Conservation (phyloP, 1,284 basidiomycete genomes). For the Tilletia caries region DNA sequence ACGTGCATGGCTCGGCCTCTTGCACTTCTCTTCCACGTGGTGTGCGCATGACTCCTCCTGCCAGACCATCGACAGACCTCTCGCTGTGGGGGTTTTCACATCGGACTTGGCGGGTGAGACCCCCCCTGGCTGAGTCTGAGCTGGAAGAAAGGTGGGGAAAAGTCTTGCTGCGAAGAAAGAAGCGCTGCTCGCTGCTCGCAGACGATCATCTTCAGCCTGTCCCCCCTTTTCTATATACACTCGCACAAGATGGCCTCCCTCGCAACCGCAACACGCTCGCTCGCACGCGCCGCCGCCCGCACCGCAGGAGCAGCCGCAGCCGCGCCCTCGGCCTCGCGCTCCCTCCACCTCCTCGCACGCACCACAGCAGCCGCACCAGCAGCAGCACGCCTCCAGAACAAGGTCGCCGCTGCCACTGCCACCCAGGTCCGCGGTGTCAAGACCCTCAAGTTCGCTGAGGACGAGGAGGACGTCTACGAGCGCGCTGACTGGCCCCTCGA, state of each 20-base stretch:
- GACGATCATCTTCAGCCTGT: not conserved
- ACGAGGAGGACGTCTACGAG: slow-evolving; percentile 93
- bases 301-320: slow-evolving; percentile 22
- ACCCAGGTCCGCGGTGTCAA: slow-evolving; percentile 67
- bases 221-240: not conserved
- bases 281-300: slow-evolving; percentile 32
- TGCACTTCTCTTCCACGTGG: too few relatives aligned
- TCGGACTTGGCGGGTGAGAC: not conserved
- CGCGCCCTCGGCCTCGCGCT: slow-evolving; percentile 29
- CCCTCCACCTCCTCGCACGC: slow-evolving; percentile 20
- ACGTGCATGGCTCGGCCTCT: too few relatives aligned
- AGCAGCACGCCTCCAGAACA: too few relatives aligned
- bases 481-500: slow-evolving; percentile 95
- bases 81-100: not conserved
- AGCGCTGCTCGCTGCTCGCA: too few relatives aligned
- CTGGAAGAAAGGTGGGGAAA: not conserved
- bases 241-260: not conserved
- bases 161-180: not conserved
- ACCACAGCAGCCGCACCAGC: slow-evolving; percentile 22
- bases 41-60: too few relatives aligned
- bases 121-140: not conserved
- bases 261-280: slow-evolving; percentile 34
- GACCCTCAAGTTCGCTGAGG: slow-evolving; percentile 86
- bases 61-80: too few relatives aligned
- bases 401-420: slow-evolving; percentile 24